phyloP scores from a whole-genome alignment of 2,329 filamentous ascomycete species.

The Cladosporium halotolerans region DNA sequence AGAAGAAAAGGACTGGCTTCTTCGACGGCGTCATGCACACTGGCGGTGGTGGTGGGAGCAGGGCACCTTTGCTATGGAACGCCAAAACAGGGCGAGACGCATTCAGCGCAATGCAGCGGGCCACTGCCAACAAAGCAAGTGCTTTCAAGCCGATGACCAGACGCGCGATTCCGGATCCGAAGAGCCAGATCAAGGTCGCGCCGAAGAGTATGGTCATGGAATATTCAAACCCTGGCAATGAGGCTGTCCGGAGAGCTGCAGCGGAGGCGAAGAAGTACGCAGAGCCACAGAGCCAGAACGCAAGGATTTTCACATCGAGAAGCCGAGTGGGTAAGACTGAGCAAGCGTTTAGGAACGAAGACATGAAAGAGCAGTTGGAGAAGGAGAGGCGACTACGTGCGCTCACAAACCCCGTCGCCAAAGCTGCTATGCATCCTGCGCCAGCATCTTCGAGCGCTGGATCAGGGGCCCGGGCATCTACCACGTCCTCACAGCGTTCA shows the following conservation, averaged over 20 bases:
- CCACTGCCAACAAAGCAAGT: background rate
- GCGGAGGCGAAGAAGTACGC: conserved; percentile 7
- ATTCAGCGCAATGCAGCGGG: conserved; percentile 6
- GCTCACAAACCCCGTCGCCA: background rate
- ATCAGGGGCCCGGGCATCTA: background rate
- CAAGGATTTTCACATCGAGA: background rate
- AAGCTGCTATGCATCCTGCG: background rate
- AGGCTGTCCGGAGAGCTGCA: conserved; percentile 4
- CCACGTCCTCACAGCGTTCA: background rate
- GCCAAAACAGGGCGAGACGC: conserved; percentile 6
- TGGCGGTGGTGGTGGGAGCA: background rate
- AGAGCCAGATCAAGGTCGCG: conserved; percentile 3
- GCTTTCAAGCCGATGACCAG: background rate
- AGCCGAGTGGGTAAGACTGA: background rate
- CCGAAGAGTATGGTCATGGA: conserved; percentile 9
- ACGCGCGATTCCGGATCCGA: background rate
- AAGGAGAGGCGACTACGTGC: background rate
- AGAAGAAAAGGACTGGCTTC: conserved; percentile 14
- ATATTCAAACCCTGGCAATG: background rate
- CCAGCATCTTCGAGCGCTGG: background rate
- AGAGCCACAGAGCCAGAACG: background rate
- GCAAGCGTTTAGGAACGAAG: background rate
- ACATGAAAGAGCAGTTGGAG: background rate
- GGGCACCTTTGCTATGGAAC: conserved; percentile 2
- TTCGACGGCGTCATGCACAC: conserved; percentile 16